phyloP scores from a whole-genome alignment of 116 monocot species.

The Thalassia testudinum region DNA sequence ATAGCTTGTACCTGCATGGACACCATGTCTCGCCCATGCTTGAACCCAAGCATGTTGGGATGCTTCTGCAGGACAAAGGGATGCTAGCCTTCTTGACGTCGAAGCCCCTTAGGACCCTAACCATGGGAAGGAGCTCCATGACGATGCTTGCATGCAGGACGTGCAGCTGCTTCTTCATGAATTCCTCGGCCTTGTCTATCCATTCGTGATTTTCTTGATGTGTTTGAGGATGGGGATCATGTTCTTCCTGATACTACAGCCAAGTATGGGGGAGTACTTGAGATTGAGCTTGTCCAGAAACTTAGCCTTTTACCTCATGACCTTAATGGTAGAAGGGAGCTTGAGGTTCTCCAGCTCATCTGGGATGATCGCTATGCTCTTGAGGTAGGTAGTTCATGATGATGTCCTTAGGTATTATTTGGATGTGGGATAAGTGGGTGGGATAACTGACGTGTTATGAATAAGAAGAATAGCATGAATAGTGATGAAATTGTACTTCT shows the following conservation, averaged over 20 bases:
- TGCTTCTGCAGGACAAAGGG: constrained; percentile 22
- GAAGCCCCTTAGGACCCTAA: constrained; percentile 24
- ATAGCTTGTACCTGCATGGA: no score
- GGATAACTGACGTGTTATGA: no score
- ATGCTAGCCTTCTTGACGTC: constrained; percentile 24
- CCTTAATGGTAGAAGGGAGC: constrained; percentile 28
- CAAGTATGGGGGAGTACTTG: constrained; percentile 23
- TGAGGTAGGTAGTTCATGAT: constrained; percentile 36
- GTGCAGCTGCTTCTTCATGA: constrained; percentile 29
- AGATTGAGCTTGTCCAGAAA: constrained; percentile 30
- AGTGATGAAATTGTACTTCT: no score
- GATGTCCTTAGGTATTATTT: constrained; percentile 30
- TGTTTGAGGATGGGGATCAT: constrained; percentile 26
- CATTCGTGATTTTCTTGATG: constrained; percentile 24
- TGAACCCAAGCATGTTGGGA: constrained; percentile 32
- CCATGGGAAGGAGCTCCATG: constrained; percentile 26
- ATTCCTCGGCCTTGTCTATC: constrained; percentile 14
- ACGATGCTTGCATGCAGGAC: constrained; percentile 27
- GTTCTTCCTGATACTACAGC: constrained; percentile 38
- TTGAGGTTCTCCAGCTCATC: constrained; percentile 28
- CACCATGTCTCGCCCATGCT: no score
- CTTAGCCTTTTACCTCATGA: constrained; percentile 27
- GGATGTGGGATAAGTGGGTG: no score
- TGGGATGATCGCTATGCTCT: constrained; percentile 24
- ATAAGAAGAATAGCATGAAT: no score